These are phyloP conservation scores for Pythium utonaiense DNA, from an alignment of 352 stramenopile genomes.

Conservation along the genomic window DNA sequence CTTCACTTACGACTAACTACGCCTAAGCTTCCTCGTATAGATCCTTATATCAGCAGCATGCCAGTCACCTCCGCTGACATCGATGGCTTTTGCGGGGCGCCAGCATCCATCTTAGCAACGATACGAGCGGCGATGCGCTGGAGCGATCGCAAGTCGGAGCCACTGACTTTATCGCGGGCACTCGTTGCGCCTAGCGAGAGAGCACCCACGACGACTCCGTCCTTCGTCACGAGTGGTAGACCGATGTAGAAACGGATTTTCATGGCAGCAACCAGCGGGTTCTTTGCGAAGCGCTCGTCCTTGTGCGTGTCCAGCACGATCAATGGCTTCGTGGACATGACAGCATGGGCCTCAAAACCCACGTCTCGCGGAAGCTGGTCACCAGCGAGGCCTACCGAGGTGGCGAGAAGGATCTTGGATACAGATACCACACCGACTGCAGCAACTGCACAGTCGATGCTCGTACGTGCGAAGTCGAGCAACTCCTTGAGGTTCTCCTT, in stretches of 20 bases:
- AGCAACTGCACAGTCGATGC: slow-evolving; percentile 64
- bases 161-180: slow-evolving; percentile 58
- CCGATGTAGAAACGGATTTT: slow-evolving; percentile 80
- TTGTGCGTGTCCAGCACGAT: slow-evolving; percentile 70
- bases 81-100: slow-evolving; percentile 23
- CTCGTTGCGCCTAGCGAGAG: slow-evolving; percentile 68
- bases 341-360: slow-evolving; percentile 63
- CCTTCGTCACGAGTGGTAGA: slow-evolving; percentile 63
- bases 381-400: slow-evolving; percentile 64
- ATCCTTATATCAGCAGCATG: slow-evolving; percentile 22
- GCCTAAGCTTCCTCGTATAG: slow-evolving; percentile 7
- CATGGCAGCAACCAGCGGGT: slow-evolving; percentile 65
- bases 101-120: slow-evolving; percentile 68
- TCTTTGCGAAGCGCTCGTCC: slow-evolving; percentile 77
- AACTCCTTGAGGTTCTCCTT: slow-evolving; percentile 70
- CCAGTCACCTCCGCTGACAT: slow-evolving; percentile 1
- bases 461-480: slow-evolving; percentile 66
- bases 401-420: slow-evolving; percentile 72
- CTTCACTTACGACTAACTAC: not conserved
- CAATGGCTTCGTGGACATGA: slow-evolving; percentile 72
- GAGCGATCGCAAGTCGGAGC: slow-evolving; percentile 62
- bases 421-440: slow-evolving; percentile 67
- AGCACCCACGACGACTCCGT: slow-evolving; percentile 66
- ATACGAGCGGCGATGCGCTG: slow-evolving; percentile 65
- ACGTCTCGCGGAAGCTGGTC: slow-evolving; percentile 79